A percentile compares a stretch with the other conserved stretches of the same genome.
phyloP scores from a whole-genome alignment of 352 stramenopile genomes.

The Pythium sp. region DNA sequence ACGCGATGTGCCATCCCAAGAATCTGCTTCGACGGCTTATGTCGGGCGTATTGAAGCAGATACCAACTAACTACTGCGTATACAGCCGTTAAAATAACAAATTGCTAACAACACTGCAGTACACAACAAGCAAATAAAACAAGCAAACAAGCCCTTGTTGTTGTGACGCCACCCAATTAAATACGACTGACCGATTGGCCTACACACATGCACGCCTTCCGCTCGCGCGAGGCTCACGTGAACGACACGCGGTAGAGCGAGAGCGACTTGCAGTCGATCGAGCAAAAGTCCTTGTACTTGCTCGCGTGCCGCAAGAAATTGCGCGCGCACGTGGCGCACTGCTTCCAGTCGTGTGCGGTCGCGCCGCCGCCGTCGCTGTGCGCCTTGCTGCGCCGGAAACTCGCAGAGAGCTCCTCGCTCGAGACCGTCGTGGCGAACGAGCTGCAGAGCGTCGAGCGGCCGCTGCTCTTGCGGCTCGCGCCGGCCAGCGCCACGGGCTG shows the following conservation, averaged over 20 bases:
- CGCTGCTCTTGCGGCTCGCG: conserved; percentile 50
- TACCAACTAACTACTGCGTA: background rate
- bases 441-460: conserved; percentile 55
- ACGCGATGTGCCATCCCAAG: background rate
- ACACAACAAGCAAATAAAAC: background rate
- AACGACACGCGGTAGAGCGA: conserved; percentile 40
- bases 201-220: background rate
- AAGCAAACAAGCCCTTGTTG: background rate
- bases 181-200: background rate
- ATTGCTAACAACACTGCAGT: background rate
- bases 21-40: background rate
- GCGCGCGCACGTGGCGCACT: conserved; percentile 60
- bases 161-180: conserved; percentile 13
- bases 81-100: background rate
- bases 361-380: conserved; percentile 34
- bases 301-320: conserved; percentile 54
- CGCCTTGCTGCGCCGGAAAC: conserved; percentile 38
- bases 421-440: conserved; percentile 52
- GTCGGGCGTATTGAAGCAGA: background rate
- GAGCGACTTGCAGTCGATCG: conserved; percentile 75
- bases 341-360: conserved; percentile 27
- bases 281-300: conserved; percentile 61
- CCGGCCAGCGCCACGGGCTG: conserved; percentile 65
- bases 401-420: conserved; percentile 31
- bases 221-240: background rate